A percentile compares a stretch with the other conserved stretches of the same genome.
Evolutionary conservation across 805 yeast species (phyloP).

Genomic region (Saccharomycopsis sp.): DNA sequence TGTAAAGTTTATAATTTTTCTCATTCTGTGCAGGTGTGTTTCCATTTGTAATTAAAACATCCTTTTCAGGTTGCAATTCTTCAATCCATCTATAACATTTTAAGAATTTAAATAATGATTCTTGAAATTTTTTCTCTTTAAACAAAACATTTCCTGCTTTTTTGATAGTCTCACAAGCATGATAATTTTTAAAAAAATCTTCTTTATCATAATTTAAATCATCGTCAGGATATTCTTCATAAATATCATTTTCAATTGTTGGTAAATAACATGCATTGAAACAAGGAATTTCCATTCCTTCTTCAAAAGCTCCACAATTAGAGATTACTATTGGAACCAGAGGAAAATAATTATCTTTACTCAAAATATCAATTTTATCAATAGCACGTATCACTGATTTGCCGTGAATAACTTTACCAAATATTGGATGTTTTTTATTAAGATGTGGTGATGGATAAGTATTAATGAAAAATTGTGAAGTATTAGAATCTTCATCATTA

Average conservation of each 20-base stretch:
- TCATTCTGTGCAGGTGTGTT: slow-evolving; percentile 10
- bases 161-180: slow-evolving; percentile 47
- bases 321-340: slow-evolving; percentile 34
- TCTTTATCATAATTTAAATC: slow-evolving; percentile 49
- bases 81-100: slow-evolving; percentile 61
- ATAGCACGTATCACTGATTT: slow-evolving; percentile 59
- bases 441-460: slow-evolving; percentile 65
- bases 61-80: slow-evolving; percentile 64
- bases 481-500: slow-evolving; percentile 40
- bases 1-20: slow-evolving; percentile 37
- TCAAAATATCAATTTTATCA: slow-evolving; percentile 36
- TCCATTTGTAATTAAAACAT: slow-evolving; percentile 22
- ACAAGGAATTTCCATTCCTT: slow-evolving; percentile 42
- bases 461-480: slow-evolving; percentile 63
- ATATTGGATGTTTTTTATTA: slow-evolving; percentile 64
- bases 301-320: slow-evolving; percentile 56
- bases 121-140: slow-evolving; percentile 37
- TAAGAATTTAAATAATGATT: slow-evolving; percentile 51
- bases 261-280: slow-evolving; percentile 48
- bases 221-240: slow-evolving; percentile 73
- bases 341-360: slow-evolving; percentile 34
- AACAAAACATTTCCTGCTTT: slow-evolving; percentile 55
- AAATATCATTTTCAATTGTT: slow-evolving; percentile 55
- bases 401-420: slow-evolving; percentile 62
- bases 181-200: slow-evolving; percentile 39